Evolutionary conservation across 1,284 basidiomycete genomes (phyloP).

Genomic region (Tilletia horrida): DNA sequence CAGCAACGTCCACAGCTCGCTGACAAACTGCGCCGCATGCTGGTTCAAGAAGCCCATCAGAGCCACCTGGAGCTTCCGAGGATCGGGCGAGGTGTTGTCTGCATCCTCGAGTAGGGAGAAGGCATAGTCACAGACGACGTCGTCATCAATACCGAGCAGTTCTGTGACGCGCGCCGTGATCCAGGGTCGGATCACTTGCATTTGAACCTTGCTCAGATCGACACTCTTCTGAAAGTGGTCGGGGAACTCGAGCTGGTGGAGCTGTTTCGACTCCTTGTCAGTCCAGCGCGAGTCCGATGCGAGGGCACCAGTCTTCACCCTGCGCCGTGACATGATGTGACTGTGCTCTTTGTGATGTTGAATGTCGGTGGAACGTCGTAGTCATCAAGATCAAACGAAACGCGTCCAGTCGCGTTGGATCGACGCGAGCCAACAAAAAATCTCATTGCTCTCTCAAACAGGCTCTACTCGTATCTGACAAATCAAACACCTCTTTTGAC

Average conservation of each 20-base stretch:
- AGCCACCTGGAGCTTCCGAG: constrained; percentile 90
- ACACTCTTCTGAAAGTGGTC: constrained; percentile 70
- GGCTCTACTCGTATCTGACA: too few relatives aligned
- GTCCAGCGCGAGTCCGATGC: constrained; percentile 67
- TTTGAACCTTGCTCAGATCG: constrained; percentile 90
- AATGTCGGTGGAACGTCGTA: too few relatives aligned
- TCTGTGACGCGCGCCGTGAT: constrained; percentile 84
- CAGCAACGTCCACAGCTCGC: constrained; percentile 79
- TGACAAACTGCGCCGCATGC: constrained; percentile 79
- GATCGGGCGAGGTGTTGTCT: constrained; percentile 71
- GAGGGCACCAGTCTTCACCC: constrained; percentile 4
- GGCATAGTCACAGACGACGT: constrained; percentile 92
- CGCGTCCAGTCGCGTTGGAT: too few relatives aligned
- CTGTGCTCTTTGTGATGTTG: background rate
- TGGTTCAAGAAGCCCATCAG: constrained; percentile 80
- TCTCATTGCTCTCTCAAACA: too few relatives aligned
- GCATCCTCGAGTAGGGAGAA: constrained; percentile 86
- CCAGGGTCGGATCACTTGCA: constrained; percentile 78
- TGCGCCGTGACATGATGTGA: background rate
- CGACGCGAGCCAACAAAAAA: too few relatives aligned
- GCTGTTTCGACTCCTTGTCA: constrained; percentile 86
- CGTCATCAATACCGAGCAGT: constrained; percentile 89
- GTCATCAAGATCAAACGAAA: too few relatives aligned
- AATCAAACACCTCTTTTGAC: too few relatives aligned
- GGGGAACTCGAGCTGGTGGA: constrained; percentile 81